phyloP scores from a whole-genome alignment of 305 asterid genomes.

The Solanum hybrid region DNA sequence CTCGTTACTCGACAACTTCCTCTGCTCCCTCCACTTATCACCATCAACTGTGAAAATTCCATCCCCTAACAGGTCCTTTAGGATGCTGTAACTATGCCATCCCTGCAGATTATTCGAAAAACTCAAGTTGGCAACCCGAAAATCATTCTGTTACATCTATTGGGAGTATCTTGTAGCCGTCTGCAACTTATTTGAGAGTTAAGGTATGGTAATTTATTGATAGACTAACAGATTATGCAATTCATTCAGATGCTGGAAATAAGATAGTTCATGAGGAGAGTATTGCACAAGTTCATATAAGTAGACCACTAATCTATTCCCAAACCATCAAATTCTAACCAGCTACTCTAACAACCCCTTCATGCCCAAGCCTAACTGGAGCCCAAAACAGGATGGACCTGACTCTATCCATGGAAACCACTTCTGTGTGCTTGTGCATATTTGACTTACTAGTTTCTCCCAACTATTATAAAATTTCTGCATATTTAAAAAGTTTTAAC shows the following conservation, averaged over 20 bases:
- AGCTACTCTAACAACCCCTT: neutral
- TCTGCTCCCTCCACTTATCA: neutral
- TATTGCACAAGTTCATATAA: neutral
- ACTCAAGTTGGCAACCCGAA: neutral
- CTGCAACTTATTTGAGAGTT: too few relatives aligned
- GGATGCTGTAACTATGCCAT: neutral
- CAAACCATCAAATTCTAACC: neutral
- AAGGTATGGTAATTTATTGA: too few relatives aligned
- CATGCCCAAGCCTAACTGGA: too few relatives aligned
- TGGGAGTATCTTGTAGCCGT: neutral
- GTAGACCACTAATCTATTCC: neutral
- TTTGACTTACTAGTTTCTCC: too few relatives aligned
- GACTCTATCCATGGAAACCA: too few relatives aligned
- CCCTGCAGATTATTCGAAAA: neutral
- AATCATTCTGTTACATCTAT: neutral
- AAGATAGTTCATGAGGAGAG: neutral
- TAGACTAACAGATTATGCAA: too few relatives aligned
- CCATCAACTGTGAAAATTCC: neutral
- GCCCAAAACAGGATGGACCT: too few relatives aligned
- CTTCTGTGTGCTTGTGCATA: too few relatives aligned
- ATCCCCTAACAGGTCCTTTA: neutral
- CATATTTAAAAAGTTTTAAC: too few relatives aligned
- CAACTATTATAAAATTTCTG: too few relatives aligned
- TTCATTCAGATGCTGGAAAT: too few relatives aligned
- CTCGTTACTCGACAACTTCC: neutral